Conservation (phyloP, 306 rosid species). For the Carpinus viminea region DNA sequence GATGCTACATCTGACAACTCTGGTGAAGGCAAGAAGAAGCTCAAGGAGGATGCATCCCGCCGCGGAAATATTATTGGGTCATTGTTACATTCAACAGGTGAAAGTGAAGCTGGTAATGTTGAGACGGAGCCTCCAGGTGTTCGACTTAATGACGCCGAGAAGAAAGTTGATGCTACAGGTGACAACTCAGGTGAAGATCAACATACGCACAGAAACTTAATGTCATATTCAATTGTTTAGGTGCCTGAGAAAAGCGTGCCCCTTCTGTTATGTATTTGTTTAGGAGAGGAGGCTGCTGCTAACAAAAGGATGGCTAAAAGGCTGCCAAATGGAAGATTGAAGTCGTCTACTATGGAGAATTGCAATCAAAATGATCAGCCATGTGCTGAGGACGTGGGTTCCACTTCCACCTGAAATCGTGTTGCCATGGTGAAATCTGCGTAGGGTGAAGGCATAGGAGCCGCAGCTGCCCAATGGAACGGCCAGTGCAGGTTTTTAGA, state of each 20-base stretch:
- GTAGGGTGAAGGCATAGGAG: neutral
- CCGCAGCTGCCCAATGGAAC: neutral
- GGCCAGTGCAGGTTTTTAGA: neutral
- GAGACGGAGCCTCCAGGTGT: conserved; percentile 24
- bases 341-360: conserved; percentile 18
- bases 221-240: neutral
- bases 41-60: conserved; percentile 53
- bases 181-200: neutral
- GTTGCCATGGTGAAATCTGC: neutral
- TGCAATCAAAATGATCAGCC: conserved; percentile 6
- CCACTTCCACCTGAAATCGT: neutral
- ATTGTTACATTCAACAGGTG: conserved; percentile 26
- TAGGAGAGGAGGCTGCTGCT: conserved; percentile 29
- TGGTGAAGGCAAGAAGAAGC: conserved; percentile 51
- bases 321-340: conserved; percentile 36
- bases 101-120: conserved; percentile 5
- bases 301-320: conserved; percentile 51
- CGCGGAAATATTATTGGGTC: conserved; percentile 68
- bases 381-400: neutral
- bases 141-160: conserved; percentile 47
- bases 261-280: conserved; percentile 16
- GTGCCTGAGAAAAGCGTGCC: neutral
- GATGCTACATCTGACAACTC: conserved; percentile 14
- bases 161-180: conserved; percentile 13
- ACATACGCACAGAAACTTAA: neutral